Conservation (phyloP, 179 eudicot genomes). For the Corrigiola litoralis region DNA sequence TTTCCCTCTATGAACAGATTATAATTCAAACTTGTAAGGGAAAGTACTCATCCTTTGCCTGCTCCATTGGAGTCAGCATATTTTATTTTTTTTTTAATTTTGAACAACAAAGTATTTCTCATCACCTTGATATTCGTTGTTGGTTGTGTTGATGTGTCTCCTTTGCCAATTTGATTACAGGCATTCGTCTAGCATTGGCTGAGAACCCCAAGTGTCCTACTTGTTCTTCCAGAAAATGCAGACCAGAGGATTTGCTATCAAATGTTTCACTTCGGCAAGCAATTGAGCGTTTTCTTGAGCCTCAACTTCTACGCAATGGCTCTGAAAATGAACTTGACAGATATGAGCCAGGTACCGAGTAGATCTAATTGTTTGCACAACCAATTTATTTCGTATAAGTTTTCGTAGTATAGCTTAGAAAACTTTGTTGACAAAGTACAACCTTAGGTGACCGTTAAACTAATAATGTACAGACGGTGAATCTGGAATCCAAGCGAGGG, state of each 20-base stretch:
- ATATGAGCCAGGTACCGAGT: constrained; percentile 61
- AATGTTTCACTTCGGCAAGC: constrained; percentile 71
- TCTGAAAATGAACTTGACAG: constrained; percentile 39
- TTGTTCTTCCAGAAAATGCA: constrained; percentile 58
- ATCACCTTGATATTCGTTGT: background rate
- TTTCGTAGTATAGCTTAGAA: background rate
- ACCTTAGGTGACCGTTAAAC: background rate
- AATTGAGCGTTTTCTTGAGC: constrained; percentile 52
- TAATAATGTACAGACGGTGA: constrained; percentile 51
- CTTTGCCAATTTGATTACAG: constrained; percentile 27
- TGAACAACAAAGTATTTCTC: background rate
- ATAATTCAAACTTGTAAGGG: no score
- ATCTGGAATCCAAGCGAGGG: constrained; percentile 67
- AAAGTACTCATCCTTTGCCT: no score
- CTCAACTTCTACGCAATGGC: constrained; percentile 34
- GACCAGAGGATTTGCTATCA: constrained; percentile 53
- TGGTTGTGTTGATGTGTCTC: constrained; percentile 4
- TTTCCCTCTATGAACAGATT: no score
- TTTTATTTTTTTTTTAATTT: no score
- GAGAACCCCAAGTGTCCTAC: constrained; percentile 54
- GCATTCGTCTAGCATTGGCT: constrained; percentile 42
- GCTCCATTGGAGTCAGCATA: no score
- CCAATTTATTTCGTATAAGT: background rate
- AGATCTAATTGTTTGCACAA: background rate
- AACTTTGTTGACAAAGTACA: background rate